These are phyloP conservation scores for Chionographis japonica DNA, from an alignment of 106 monocot genomes.

Conservation along the genomic window DNA sequence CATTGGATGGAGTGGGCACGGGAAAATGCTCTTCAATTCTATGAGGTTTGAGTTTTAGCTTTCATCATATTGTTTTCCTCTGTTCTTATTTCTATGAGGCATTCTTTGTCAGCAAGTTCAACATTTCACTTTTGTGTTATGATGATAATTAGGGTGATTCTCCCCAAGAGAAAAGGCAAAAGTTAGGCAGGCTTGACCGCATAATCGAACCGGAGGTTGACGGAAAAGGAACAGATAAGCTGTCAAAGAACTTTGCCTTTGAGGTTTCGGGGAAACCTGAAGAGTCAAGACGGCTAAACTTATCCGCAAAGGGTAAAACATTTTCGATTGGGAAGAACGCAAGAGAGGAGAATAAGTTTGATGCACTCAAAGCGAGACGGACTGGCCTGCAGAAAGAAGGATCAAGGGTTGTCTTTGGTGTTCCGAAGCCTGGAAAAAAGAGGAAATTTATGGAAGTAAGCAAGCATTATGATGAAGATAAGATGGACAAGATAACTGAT, in stretches of 20 bases:
- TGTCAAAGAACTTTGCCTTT: constrained; percentile 7
- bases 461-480: constrained; percentile 74
- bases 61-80: not conserved
- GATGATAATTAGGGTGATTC: constrained; percentile 62
- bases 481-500: constrained; percentile 40
- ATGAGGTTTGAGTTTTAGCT: constrained; percentile 48
- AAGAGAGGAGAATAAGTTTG: constrained; percentile 32
- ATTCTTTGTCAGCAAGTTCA: not conserved
- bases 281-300: constrained; percentile 30
- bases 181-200: constrained; percentile 30
- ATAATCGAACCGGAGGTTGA: constrained; percentile 21
- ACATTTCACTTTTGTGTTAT: constrained; percentile 1
- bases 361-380: constrained; percentile 30
- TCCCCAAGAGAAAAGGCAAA: constrained; percentile 71
- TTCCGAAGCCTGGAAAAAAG: constrained; percentile 94
- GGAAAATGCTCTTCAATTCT: constrained; percentile 14
- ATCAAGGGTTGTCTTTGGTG: constrained; percentile 79
- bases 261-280: constrained; percentile 31
- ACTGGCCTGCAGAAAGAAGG: constrained; percentile 72
- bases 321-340: constrained; percentile 62
- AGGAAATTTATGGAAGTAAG: constrained; percentile 98
- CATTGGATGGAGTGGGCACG: constrained; percentile 76
- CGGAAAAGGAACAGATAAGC: constrained; percentile 12
- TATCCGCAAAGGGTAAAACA: constrained; percentile 58
- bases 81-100: not conserved